Conservation (phyloP, 768 basidiomycete species). For the Psilocybe subaeruginosa region DNA sequence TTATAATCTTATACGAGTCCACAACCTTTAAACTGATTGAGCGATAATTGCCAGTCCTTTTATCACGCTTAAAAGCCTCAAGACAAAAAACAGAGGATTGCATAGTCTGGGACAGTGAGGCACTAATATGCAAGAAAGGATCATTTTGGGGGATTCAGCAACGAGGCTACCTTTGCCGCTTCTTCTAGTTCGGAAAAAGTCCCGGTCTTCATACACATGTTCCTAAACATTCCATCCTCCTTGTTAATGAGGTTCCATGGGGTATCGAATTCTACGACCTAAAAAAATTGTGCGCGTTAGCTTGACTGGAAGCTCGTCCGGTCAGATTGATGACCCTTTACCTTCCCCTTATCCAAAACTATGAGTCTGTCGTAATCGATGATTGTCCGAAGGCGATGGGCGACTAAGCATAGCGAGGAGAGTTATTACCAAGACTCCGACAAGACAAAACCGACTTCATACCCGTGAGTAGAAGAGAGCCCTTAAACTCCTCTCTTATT, state of each 20-base stretch:
- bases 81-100: too few relatives aligned
- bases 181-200: conserved; percentile 63
- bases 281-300: background rate
- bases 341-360: conserved; percentile 74
- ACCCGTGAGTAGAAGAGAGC: conserved; percentile 76
- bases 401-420: conserved; percentile 42
- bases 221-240: conserved; percentile 64
- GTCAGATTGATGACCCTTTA: conserved; percentile 19
- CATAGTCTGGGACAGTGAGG: too few relatives aligned
- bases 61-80: too few relatives aligned
- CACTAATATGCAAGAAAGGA: too few relatives aligned
- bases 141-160: background rate
- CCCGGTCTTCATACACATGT: conserved; percentile 75
- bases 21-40: too few relatives aligned
- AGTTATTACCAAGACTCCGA: background rate
- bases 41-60: too few relatives aligned
- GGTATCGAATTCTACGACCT: conserved; percentile 72
- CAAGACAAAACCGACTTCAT: conserved; percentile 20
- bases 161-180: conserved; percentile 48
- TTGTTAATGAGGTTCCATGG: conserved; percentile 68
- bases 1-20: too few relatives aligned
- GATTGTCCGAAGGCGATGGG: conserved; percentile 75
- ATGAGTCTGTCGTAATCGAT: conserved; percentile 83
- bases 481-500: conserved; percentile 83
- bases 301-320: background rate